A percentile compares a stretch with the other conserved stretches of the same genome.
These are phyloP conservation scores for Exophiala dermatitidis DNA, from an alignment of 2,329 filamentous ascomycete genomes.

Conservation along the genomic window DNA sequence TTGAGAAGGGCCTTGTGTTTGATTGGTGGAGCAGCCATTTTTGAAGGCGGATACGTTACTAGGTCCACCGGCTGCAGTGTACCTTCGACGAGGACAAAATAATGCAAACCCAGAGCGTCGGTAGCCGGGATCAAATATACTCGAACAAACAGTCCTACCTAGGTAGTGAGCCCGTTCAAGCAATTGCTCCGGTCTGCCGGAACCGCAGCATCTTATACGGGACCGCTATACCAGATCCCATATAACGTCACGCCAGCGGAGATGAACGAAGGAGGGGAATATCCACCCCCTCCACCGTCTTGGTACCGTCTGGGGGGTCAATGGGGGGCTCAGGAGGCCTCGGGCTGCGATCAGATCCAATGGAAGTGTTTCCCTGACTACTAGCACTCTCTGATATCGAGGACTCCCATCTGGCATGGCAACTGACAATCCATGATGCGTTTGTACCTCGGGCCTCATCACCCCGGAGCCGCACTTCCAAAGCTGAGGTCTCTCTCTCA, in stretches of 20 bases:
- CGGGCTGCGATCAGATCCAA: slow-evolving; percentile 4
- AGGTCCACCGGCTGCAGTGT: too few species aligned
- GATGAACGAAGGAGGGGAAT: slow-evolving; percentile 11
- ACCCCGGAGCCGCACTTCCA: too few species aligned
- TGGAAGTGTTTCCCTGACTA: not conserved
- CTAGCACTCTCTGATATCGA: not conserved
- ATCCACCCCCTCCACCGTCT: not conserved
- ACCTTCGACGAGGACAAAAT: too few species aligned
- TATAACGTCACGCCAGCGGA: slow-evolving; percentile 15
- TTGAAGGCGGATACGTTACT: not conserved
- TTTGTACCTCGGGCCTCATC: not conserved
- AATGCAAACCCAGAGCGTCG: not conserved
- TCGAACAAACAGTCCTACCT: not conserved
- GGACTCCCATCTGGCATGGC: not conserved
- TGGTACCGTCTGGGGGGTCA: slow-evolving; percentile 1
- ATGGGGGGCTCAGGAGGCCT: not conserved
- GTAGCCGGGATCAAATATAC: not conserved
- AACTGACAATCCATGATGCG: not conserved
- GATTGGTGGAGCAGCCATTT: slow-evolving; percentile 35
- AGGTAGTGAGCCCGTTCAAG: not conserved
- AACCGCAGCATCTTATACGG: not conserved
- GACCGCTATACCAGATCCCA: slow-evolving; percentile 1
- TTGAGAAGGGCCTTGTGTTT: slow-evolving; percentile 47
- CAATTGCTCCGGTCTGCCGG: not conserved
- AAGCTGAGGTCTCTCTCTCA: too few species aligned